These are phyloP conservation scores for Komagataella pastoris DNA, from an alignment of 805 yeast species.

Conservation along the genomic window DNA sequence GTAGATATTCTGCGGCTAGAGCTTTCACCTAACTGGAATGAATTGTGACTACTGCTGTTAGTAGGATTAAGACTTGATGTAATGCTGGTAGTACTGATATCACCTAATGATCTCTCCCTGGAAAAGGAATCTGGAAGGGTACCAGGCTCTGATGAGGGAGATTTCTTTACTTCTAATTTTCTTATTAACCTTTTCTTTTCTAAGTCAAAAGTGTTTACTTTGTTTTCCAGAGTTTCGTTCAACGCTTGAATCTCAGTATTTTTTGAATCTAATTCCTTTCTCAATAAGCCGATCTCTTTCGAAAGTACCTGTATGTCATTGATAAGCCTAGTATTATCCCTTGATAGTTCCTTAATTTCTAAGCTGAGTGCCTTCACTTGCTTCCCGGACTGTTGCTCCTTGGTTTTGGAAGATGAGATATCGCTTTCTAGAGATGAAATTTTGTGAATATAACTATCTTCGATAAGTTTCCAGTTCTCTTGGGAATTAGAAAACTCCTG, in stretches of 20 bases:
- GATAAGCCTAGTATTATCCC: slow-evolving; percentile 12
- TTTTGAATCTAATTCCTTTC: slow-evolving; percentile 14
- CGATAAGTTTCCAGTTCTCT: slow-evolving; percentile 75
- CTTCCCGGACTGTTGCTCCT: slow-evolving; percentile 14
- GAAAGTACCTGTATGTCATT: slow-evolving; percentile 11
- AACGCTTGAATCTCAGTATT: slow-evolving; percentile 7
- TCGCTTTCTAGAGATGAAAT: slow-evolving; percentile 32
- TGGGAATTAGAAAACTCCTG: slow-evolving; percentile 64
- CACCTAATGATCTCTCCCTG: not conserved
- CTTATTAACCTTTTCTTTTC: slow-evolving; percentile 13
- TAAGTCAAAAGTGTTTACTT: slow-evolving; percentile 17
- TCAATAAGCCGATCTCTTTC: slow-evolving; percentile 7
- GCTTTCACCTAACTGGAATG: not conserved
- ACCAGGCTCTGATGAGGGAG: not conserved
- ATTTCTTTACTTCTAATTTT: slow-evolving; percentile 8
- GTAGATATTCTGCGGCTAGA: not conserved
- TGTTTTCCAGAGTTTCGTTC: slow-evolving; percentile 13
- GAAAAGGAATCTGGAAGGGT: not conserved
- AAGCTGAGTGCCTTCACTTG: slow-evolving; percentile 16
- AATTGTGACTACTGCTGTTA: not conserved
- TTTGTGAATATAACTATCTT: slow-evolving; percentile 42
- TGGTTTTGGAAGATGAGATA: slow-evolving; percentile 21
- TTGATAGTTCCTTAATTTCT: slow-evolving; percentile 21
- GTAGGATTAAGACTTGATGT: not conserved
- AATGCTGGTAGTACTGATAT: not conserved